Evolutionary conservation across 2,329 filamentous ascomycete genomes (phyloP), one percentile per base, ranked within the genome.

Genomic region (Colletotrichum caudatum): DNA sequence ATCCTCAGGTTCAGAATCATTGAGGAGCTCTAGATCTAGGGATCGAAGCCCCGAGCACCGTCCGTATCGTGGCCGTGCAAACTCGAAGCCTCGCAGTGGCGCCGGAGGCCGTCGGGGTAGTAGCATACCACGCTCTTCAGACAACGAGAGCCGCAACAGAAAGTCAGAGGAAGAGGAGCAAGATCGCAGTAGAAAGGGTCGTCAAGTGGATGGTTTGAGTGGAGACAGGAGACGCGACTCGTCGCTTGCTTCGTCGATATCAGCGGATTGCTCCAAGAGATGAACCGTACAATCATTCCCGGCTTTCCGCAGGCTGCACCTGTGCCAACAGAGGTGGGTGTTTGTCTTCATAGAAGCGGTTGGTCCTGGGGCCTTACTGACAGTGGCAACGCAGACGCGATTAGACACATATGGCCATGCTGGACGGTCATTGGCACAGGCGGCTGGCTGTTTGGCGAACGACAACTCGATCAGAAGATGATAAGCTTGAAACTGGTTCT

Each of bases 171-270:
- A 29, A 9, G 41, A 58, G 14, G 50, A 51, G 33, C n/a, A 35
- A 46, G 50, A 50, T 37, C 14, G 20, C 35, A 58, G 29, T 37
- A 63, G 64, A 53, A 69, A 44, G 50, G 35, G 18, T 20, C 51
- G 48, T 14, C 44, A 37, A 37, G 12, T 9, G 39, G 39, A 56
- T 26, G 62, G 23, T 9, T 29, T 39, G 51, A 53, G 46, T 14
- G 46, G 29, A 20, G 26, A 9, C 39, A 84, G 83, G 74, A 85
- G 85, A 78, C 83, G 82, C 76, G 87, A 84, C 78, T 82, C 82
- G 74, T 88, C 87, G 74, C 86, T 86, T 74, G 82, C 82, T 78
- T 86, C 87, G 77, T 85, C 84, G 79, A 81, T 81, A 77, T 83
- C 84, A 9, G 64, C 33, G 20, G 35, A 53, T 41, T 29, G 39